Evolutionary conservation across 2,329 filamentous ascomycete species (phyloP), one percentile per base, ranked within the genome.

Genomic region (Colletotrichum sansevieriae): DNA sequence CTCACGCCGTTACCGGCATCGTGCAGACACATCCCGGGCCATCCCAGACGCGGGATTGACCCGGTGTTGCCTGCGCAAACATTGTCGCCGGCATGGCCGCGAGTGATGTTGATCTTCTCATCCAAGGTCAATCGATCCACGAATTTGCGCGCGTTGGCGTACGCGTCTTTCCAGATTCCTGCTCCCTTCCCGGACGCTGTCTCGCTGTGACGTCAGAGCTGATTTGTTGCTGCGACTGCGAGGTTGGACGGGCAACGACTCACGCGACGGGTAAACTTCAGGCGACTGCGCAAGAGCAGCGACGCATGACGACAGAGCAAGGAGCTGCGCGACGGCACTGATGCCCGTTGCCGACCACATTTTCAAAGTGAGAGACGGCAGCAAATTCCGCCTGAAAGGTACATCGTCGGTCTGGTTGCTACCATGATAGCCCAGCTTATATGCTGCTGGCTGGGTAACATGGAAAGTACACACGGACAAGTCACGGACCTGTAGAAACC

Each of bases 61-160:
- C 83, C 83, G 0, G 83, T 83, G 62, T 81, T 84, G 2, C 83
- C 83, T 5, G 82, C 80, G 63, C 83, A 85, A 12, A 78, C 75
- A 69, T 83, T 85, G 71, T 20, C 84, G 71, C 3, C 81, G 75
- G 12, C 74, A 52, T 4, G 84, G 7, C 64, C 75, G 8, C 79
- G 73, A 0, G 76, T 72, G 25, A 84, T 80, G 68, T 85, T 85
- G 29, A 79, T 87, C 75, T 90, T 91, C 74, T 92, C 90, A 12
- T 90, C 89, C 3, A 92, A 76, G 0, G 89, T 92, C 85, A 92
- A 87, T 62, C 86, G 84, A 41, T 79, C 78, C 8, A 92, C 89
- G 2, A 92, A 78, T 1, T 78, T 75, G 33, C 83, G 80, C 2
- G 90, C 90, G 70, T 85, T 88, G 52, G 78, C 78, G 73, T 91